Conservation (phyloP, 768 basidiomycete genomes). For the Hypholoma fasciculare region DNA sequence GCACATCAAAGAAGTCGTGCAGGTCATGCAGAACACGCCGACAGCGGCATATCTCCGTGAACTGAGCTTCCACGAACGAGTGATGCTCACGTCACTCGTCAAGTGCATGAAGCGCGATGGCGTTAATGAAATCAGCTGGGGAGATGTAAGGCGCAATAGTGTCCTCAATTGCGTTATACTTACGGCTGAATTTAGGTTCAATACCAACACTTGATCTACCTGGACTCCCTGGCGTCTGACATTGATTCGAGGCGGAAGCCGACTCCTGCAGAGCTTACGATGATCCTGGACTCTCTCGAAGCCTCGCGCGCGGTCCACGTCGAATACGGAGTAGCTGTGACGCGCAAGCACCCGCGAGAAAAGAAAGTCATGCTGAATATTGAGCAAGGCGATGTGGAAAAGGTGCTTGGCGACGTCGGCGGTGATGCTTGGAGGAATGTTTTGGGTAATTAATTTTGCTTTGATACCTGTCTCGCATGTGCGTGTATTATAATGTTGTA, state of each 20-base stretch:
- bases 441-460: slow-evolving; percentile 27
- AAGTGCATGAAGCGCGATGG: slow-evolving; percentile 84
- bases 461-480: background rate
- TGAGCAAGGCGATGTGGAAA: slow-evolving; percentile 82
- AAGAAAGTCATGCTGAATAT: slow-evolving; percentile 78
- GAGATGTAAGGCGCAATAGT: slow-evolving; percentile 51
- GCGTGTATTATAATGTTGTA: too few species aligned
- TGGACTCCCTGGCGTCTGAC: slow-evolving; percentile 58
- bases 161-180: background rate
- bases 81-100: slow-evolving; percentile 83
- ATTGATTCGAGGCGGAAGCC: slow-evolving; percentile 62
- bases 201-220: slow-evolving; percentile 74
- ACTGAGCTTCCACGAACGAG: slow-evolving; percentile 84
- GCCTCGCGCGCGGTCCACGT: slow-evolving; percentile 77
- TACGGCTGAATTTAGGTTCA: slow-evolving; percentile 51
- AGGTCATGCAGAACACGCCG: slow-evolving; percentile 88
- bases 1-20: slow-evolving; percentile 79
- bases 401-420: slow-evolving; percentile 82
- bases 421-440: slow-evolving; percentile 66
- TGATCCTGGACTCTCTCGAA: slow-evolving; percentile 75
- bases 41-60: slow-evolving; percentile 81
- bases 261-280: slow-evolving; percentile 57
- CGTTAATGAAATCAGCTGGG: slow-evolving; percentile 86
- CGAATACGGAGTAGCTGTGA: slow-evolving; percentile 57
- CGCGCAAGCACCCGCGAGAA: slow-evolving; percentile 62